Percentiles rank a stretch among this genome's conserved stretches.
These are phyloP conservation scores for Cicer arietinum DNA, from an alignment of 306 rosid species.

Conservation along the genomic window DNA sequence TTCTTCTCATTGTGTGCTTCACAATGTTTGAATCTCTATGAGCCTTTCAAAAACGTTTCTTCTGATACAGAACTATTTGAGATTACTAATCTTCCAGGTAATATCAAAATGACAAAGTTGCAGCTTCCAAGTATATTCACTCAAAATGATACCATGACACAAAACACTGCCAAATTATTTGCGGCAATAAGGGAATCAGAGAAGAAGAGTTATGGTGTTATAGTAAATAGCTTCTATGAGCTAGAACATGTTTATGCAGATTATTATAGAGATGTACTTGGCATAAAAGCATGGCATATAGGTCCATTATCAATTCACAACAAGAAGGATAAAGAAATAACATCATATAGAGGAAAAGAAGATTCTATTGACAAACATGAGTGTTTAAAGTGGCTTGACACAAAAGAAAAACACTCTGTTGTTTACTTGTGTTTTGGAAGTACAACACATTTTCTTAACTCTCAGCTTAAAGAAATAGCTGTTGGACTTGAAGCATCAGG, in stretches of 20 bases:
- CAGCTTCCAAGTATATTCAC: neutral
- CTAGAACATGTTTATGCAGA: constrained; percentile 60
- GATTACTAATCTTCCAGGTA: constrained; percentile 52
- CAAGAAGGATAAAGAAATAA: neutral
- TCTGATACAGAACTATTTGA: constrained; percentile 51
- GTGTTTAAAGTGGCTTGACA: constrained; percentile 51
- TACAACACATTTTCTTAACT: constrained; percentile 33
- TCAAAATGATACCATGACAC: neutral
- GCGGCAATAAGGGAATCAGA: constrained; percentile 25
- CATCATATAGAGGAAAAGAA: constrained; percentile 27
- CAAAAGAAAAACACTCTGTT: constrained; percentile 49
- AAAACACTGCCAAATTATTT: neutral
- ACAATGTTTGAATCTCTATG: neutral
- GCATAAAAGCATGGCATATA: constrained; percentile 62
- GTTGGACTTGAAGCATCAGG: constrained; percentile 59
- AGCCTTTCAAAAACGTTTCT: constrained; percentile 47
- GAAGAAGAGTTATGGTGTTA: constrained; percentile 52
- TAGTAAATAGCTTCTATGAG: constrained; percentile 63
- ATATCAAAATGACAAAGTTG: constrained; percentile 47
- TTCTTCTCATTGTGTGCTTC: constrained; percentile 44
- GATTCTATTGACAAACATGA: constrained; percentile 2
- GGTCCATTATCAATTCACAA: constrained; percentile 62
- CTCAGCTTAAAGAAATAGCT: constrained; percentile 63
- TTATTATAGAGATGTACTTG: constrained; percentile 44
- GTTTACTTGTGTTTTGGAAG: constrained; percentile 65